Conservation (phyloP, 2,329 filamentous ascomycete species). For the Cytospora chrysosperma region DNA sequence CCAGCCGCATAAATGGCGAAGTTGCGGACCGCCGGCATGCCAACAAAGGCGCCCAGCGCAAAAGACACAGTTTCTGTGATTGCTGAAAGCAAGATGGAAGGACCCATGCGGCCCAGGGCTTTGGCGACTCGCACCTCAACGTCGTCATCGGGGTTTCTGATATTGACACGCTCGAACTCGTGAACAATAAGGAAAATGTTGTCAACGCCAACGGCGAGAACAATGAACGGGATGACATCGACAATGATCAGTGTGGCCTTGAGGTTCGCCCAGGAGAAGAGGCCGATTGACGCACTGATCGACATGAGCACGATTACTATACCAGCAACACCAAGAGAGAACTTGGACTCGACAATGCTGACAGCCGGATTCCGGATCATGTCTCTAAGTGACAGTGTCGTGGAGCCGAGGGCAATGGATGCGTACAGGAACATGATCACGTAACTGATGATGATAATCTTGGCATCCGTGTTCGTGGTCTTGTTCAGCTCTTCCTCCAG, state of each 20-base stretch:
- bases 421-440: constrained; percentile 99
- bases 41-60: constrained; percentile 86
- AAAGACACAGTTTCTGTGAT: constrained; percentile 93
- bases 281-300: constrained; percentile 88
- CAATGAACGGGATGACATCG: constrained; percentile 96
- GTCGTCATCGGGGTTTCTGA: constrained; percentile 84
- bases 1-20: constrained; percentile 96
- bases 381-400: constrained; percentile 73
- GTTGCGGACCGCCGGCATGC: constrained; percentile 97
- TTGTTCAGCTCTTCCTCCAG: constrained; percentile 96
- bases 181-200: constrained; percentile 99
- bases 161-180: constrained; percentile 93
- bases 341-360: constrained; percentile 92
- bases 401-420: constrained; percentile 87
- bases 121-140: constrained; percentile 83
- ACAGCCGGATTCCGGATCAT: constrained; percentile 79
- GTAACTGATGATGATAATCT: constrained; percentile 95
- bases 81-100: constrained; percentile 94
- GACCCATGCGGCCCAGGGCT: constrained; percentile 92
- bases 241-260: constrained; percentile 98
- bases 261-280: constrained; percentile 88
- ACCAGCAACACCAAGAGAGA: constrained; percentile 88
- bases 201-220: constrained; percentile 94
- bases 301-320: constrained; percentile 98
- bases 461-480: constrained; percentile 96